Percentiles rank a stretch among this genome's conserved stretches.
These are phyloP conservation scores for Backusella liffmaniae DNA, from an alignment of 192 early-diverging fungal species.

Conservation along the genomic window DNA sequence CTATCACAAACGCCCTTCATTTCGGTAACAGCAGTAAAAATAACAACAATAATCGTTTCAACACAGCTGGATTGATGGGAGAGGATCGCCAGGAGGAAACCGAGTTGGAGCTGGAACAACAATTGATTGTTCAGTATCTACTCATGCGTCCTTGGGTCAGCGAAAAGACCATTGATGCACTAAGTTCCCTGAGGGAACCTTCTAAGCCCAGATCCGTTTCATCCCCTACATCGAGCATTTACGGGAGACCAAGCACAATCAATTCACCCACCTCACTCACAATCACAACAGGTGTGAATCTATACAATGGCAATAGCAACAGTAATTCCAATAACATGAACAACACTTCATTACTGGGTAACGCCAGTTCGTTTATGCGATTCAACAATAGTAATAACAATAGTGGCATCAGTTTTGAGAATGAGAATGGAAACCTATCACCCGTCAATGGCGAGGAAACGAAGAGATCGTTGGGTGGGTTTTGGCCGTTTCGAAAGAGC, in stretches of 20 bases:
- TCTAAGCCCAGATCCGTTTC: constrained; percentile 18
- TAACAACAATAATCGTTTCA: constrained; percentile 36
- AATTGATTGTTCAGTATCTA: constrained; percentile 69
- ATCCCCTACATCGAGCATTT: not conserved
- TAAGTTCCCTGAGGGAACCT: constrained; percentile 67
- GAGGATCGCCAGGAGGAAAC: constrained; percentile 56
- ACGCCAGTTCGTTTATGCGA: constrained; percentile 2
- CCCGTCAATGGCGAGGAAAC: not conserved
- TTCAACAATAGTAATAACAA: not conserved
- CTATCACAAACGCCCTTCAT: constrained; percentile 47
- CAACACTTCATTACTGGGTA: not conserved
- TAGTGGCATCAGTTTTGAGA: not conserved
- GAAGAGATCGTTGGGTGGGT: not conserved
- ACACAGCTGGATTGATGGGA: not conserved
- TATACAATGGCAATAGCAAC: not conserved
- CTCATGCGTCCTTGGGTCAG: constrained; percentile 69
- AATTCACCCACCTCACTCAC: not conserved
- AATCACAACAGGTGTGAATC: not conserved
- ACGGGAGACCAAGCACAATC: not conserved
- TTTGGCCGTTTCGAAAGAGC: constrained; percentile 22
- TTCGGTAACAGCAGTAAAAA: constrained; percentile 26
- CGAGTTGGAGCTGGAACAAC: constrained; percentile 53
- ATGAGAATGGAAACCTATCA: not conserved
- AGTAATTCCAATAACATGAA: not conserved
- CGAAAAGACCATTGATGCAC: constrained; percentile 75